Evolutionary conservation across 176 grass and related monocot genomes (phyloP), one percentile per base, ranked within the genome.

Genomic region (Ampelocalamus luodianensis): DNA sequence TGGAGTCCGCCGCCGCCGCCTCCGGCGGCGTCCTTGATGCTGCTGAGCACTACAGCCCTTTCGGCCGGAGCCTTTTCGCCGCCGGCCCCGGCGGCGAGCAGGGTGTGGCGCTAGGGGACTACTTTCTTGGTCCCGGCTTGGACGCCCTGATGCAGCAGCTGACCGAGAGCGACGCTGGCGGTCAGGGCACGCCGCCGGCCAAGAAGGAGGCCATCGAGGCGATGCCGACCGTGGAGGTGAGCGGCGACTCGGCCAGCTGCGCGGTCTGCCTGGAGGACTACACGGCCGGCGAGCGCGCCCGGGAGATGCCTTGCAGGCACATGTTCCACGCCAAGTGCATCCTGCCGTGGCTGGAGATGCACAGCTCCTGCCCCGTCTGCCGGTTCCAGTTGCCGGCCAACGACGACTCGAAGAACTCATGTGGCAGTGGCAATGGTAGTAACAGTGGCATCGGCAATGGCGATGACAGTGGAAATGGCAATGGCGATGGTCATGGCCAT

Each of bases 361-460:
- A 99, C 55, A 94, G 93, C 78, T 94, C 93, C 7, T 99, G 96
- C 82, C 96, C 96, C 10, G 86, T 96, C 39, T 99, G 96, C 70
- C 81, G 91, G 4, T 94, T 90, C 61, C 83, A 89, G 86, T 80
- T 99, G 78, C 93, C 96, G 17, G 84, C 80, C 11, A 82, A 81
- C 8, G 86, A 89, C 42, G 78, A 84, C 61, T 66, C 85, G 43
- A 92, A 98, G 83, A 87, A 46, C 68, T 84, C 85, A 16, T 82
- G 68, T 40, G 79, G 64, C 85, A 32, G 63, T 9, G 64, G 89
- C 55, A 66, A 17, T 22, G 64, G 89, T 13, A 60, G 26, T 26
- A 39, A 23, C 65, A 86, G 81, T 39, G 64, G 61, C 0, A 65
- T 56, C 15, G 68, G 29, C 67, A 66, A 20, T 51, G 79, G 29